Conservation (phyloP, 306 rosid species). For the Medicago truncatula region MtrunA17r5.0-ANR NC_053044.1:46687501-46688000, state of each 20-base stretch:
- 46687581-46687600: constrained; percentile 23
- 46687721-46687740: background rate
- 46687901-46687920: background rate
- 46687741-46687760: background rate
- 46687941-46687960: background rate
- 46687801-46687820: too few species aligned
- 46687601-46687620: constrained; percentile 16
- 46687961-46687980: background rate
- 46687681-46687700: background rate
- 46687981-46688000: constrained; percentile 30
- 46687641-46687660: constrained; percentile 26
- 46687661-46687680: background rate
- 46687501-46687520: background rate
- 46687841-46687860: background rate
- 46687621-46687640: constrained; percentile 11
- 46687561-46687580: constrained; percentile 13
- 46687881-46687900: background rate
- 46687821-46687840: constrained; percentile 4
- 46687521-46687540: background rate
- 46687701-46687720: background rate
- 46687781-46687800: background rate
- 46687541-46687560: background rate
- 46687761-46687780: constrained; percentile 14
- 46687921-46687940: constrained; percentile 3
- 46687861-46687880: constrained; percentile 4